Evolutionary conservation across 2,329 filamentous ascomycete species (phyloP).

Genomic region (Capronia epimyces): DNA sequence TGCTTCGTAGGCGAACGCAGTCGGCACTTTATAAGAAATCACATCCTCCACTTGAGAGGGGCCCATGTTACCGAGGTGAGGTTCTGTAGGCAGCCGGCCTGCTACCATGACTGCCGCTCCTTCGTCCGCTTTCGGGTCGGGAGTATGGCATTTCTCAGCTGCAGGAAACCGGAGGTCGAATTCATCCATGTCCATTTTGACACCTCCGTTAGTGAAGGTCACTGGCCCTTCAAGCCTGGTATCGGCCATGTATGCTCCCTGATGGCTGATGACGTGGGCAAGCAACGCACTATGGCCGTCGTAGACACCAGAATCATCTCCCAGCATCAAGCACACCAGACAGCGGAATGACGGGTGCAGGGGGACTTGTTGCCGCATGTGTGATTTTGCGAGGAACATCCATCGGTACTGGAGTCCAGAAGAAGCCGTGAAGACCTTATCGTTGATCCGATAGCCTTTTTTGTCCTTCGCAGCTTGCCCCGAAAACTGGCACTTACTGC

Average conservation of each 20-base stretch:
- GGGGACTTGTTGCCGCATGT: conserved; percentile 31
- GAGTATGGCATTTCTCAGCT: background rate
- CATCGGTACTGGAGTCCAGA: conserved; percentile 41
- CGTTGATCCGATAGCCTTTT: conserved; percentile 5
- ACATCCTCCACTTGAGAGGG: background rate
- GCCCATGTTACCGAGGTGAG: background rate
- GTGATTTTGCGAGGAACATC: conserved; percentile 44
- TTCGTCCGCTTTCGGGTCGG: background rate
- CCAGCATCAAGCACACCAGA: conserved; percentile 8
- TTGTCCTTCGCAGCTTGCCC: conserved; percentile 2
- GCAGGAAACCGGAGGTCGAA: conserved; percentile 10
- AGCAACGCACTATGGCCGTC: background rate
- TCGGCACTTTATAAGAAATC: background rate
- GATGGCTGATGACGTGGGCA: conserved; percentile 10
- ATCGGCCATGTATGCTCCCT: conserved; percentile 7
- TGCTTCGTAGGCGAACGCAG: background rate
- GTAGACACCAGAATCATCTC: conserved; percentile 10
- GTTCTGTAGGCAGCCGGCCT: background rate
- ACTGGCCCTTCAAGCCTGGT: conserved; percentile 7
- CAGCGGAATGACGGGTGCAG: conserved; percentile 8
- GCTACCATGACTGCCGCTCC: conserved; percentile 10
- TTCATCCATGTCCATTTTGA: background rate
- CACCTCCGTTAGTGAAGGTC: conserved; percentile 10
- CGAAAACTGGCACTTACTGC: conserved; percentile 12
- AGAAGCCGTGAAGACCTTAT: background rate